Percentiles rank a stretch among this genome's conserved stretches.
phyloP scores from a whole-genome alignment of 345 rosid genomes.

The Populus tremula region DNA sequence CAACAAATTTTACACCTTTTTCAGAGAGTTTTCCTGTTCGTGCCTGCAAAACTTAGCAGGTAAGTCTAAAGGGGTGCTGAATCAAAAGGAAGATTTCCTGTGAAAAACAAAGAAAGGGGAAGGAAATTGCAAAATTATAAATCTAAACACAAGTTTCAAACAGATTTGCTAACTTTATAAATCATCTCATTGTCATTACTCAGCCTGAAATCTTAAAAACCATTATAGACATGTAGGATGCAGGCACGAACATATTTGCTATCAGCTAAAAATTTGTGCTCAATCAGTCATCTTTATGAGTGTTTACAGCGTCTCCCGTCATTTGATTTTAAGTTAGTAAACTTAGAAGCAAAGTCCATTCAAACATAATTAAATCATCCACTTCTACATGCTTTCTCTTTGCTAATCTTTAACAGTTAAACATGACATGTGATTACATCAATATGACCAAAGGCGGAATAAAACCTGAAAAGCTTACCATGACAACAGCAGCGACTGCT shows the following conservation, averaged over 20 bases:
- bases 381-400: background rate
- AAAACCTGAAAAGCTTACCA: conserved; percentile 50
- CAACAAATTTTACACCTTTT: conserved; percentile 60
- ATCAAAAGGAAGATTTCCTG: conserved; percentile 4
- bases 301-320: background rate
- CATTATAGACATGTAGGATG: background rate
- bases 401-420: background rate
- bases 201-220: background rate
- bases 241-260: too few relatives aligned
- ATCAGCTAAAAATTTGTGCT: background rate
- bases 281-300: background rate
- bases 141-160: background rate
- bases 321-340: background rate
- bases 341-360: background rate
- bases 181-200: background rate
- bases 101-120: background rate
- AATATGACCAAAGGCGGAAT: background rate
- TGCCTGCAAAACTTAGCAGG: conserved; percentile 61
- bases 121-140: background rate
- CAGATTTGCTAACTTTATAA: background rate
- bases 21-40: conserved; percentile 66
- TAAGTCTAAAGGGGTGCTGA: conserved; percentile 22
- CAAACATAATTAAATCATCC: background rate
- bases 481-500: conserved; percentile 63
- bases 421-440: background rate